Evolutionary conservation across 2,329 filamentous ascomycete genomes (phyloP).

Genomic region (Pseudocercospora cruenta): DNA sequence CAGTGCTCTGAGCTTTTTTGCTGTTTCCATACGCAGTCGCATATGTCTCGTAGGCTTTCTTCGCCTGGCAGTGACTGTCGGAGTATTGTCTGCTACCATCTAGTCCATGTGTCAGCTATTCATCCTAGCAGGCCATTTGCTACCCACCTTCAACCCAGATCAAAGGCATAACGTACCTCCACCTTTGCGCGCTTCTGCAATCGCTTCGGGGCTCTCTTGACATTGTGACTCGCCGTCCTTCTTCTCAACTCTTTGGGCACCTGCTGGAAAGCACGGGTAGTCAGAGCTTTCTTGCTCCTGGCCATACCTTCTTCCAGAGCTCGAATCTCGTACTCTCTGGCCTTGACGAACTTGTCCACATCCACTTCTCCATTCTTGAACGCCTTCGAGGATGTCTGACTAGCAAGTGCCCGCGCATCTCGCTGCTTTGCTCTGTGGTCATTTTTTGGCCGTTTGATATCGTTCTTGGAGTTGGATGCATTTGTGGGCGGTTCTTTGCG

Average conservation of each 20-base stretch:
- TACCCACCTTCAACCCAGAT: conserved; percentile 24
- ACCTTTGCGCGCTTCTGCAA: conserved; percentile 69
- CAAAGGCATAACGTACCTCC: conserved; percentile 47
- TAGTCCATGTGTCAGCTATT: conserved; percentile 46
- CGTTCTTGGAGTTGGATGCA: conserved; percentile 4
- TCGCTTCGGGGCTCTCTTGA: conserved; percentile 81
- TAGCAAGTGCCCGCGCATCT: conserved; percentile 52
- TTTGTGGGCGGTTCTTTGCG: conserved; percentile 33
- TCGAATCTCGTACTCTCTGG: conserved; percentile 86
- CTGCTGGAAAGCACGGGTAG: conserved; percentile 82
- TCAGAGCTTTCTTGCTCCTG: conserved; percentile 66
- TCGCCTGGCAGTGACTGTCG: conserved; percentile 69
- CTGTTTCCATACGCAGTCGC: conserved; percentile 73
- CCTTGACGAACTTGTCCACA: conserved; percentile 78
- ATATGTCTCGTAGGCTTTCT: conserved; percentile 60
- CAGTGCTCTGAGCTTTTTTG: conserved; percentile 69
- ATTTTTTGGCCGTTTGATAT: conserved; percentile 25
- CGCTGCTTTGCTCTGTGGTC: conserved; percentile 35
- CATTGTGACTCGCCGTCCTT: conserved; percentile 92
- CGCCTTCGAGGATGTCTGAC: conserved; percentile 55
- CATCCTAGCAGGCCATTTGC: background rate
- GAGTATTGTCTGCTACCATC: conserved; percentile 90
- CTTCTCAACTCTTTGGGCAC: conserved; percentile 83
- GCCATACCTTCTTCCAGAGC: conserved; percentile 82
- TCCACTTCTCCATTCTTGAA: conserved; percentile 77